Percentiles rank a stretch among this genome's conserved stretches.
phyloP scores from a whole-genome alignment of 805 yeast species.

The Ogataea dorogensis region DNA sequence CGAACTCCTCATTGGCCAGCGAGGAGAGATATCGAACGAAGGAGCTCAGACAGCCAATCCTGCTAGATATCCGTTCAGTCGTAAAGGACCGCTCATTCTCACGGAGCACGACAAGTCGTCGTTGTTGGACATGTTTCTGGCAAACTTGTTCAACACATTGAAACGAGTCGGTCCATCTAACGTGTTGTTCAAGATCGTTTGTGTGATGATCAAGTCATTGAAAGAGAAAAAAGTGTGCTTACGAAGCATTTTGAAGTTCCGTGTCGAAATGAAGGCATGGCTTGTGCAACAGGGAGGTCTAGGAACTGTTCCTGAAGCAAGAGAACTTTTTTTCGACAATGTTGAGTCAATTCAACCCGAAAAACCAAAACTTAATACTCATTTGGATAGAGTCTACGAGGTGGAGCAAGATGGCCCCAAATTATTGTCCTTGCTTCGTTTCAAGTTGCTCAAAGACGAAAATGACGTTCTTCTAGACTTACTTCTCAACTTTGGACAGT shows the following conservation, averaged over 20 bases:
- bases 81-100: constrained; percentile 53
- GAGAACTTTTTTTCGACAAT: constrained; percentile 44
- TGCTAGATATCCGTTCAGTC: constrained; percentile 41
- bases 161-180: constrained; percentile 28
- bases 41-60: constrained; percentile 1
- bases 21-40: constrained; percentile 41
- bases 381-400: constrained; percentile 2
- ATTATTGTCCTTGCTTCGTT: constrained; percentile 3
- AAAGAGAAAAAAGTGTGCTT: constrained; percentile 41
- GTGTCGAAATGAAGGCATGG: constrained; percentile 57
- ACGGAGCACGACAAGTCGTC: constrained; percentile 62
- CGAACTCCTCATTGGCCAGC: constrained; percentile 54
- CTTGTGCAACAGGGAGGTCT: constrained; percentile 64
- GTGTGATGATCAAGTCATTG: constrained; percentile 60
- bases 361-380: background rate
- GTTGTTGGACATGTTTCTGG: constrained; percentile 68
- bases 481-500: constrained; percentile 5
- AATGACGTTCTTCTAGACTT: constrained; percentile 1
- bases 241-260: constrained; percentile 49
- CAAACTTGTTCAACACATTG: constrained; percentile 48
- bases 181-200: constrained; percentile 49
- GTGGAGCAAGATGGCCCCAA: constrained; percentile 9
- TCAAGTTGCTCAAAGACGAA: constrained; percentile 5
- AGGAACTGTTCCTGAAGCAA: constrained; percentile 54
- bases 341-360: no score